Base-by-base conservation (phyloP, 2,329 filamentous ascomycete species). In the Canariomyces notabilis region DNA sequence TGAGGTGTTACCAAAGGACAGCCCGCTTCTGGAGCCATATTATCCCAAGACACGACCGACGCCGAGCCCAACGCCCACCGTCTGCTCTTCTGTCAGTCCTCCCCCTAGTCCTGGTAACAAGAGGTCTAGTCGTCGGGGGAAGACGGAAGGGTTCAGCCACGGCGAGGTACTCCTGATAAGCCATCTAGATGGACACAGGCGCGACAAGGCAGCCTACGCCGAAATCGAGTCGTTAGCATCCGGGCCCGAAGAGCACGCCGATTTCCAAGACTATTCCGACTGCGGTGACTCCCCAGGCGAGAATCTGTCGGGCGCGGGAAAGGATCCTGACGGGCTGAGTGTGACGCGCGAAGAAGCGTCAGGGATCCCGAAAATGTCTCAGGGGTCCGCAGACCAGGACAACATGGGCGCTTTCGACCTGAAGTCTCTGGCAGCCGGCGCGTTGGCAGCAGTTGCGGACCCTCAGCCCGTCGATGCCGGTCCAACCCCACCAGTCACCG, bases 91-190 rank as follows among this genome's bases (percentile, higher is more conserved):
- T 65, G 64, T 69, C 63, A 71, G 70, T 71, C 64, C 61, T 56
- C 60, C 61, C 63, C 61, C 59, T 57, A 65, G 58, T 53, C 58
- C 59, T 50, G 64, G 63, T 57, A 62, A 65, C 63, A 71, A 70
- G 61, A 73, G 71, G 60, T 67, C 71, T 72, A 75, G 74, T 71
- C 67, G 70, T 72, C 67, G 66, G 54, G 69, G 62, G 58, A 80
- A 79, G 75, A 67, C 74, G 51, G 71, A 66, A n/a, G n/a, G n/a
- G 54, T 70, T 76, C 34, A 79, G 69, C 57, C 77, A 77, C 61
- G 79, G 77, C 57, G 81, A 86, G 74, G 78, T 73, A 56, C 80
- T 87, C 53, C 73, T 91, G 64, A 74, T 91, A 52, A 67, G 70
- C 47, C 72, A 75, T 63, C 74, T 90, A 69, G 78, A 71, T 57